Percentiles rank a stretch among this genome's conserved stretches.
Conservation (phyloP, 352 stramenopile species). For the Phytophthora citrophthora region DNA sequence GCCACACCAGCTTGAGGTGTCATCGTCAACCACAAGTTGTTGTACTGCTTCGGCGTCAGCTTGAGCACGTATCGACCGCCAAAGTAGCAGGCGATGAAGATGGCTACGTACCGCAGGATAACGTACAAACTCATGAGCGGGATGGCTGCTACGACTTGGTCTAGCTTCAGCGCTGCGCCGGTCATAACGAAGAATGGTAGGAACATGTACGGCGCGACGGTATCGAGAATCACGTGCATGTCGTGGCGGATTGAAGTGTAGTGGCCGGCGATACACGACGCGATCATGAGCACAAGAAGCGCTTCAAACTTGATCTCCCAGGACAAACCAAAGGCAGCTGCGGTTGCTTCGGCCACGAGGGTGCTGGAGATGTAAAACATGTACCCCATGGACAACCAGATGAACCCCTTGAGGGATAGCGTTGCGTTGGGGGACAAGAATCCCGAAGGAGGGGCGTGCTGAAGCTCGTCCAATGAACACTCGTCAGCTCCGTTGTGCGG, state of each 20-base stretch:
- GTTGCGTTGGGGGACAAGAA: conserved; percentile 33
- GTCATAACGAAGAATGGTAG: conserved; percentile 84
- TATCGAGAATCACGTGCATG: conserved; percentile 79
- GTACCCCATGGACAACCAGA: conserved; percentile 69
- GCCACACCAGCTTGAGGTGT: conserved; percentile 71
- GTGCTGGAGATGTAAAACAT: conserved; percentile 67
- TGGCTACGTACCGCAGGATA: conserved; percentile 59
- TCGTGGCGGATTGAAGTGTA: conserved; percentile 65
- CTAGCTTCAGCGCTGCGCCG: conserved; percentile 63
- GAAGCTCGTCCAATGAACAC: conserved; percentile 10
- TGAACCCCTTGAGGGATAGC: conserved; percentile 64
- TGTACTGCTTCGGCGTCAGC: conserved; percentile 64
- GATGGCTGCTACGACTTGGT: conserved; percentile 68
- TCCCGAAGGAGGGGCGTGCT: conserved; percentile 38
- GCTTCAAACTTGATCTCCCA: conserved; percentile 77
- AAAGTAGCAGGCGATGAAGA: conserved; percentile 71
- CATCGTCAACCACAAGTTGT: conserved; percentile 80
- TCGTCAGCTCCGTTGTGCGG: conserved; percentile 57
- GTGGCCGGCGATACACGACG: conserved; percentile 69
- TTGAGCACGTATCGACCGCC: conserved; percentile 66
- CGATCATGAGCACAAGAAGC: conserved; percentile 74
- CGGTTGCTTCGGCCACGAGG: conserved; percentile 51
- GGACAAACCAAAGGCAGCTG: conserved; percentile 51
- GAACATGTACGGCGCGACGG: conserved; percentile 69
- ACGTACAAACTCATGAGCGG: conserved; percentile 74